Evolutionary conservation across 192 early-diverging fungal species (phyloP).

Genomic region (Diversispora eburnea): DNA sequence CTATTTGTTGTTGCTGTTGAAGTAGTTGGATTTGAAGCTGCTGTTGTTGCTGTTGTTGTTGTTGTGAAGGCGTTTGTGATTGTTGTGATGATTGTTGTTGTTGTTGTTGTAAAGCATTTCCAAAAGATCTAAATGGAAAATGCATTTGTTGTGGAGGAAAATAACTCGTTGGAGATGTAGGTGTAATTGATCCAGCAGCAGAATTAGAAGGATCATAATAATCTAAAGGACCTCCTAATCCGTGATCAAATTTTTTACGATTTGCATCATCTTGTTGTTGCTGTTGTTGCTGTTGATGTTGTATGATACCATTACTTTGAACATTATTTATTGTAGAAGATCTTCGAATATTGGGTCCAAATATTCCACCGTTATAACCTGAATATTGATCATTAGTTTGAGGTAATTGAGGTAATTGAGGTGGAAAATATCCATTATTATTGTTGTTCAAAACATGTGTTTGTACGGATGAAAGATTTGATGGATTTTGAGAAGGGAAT

Average conservation of each 20-base stretch:
- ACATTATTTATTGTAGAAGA: conserved; percentile 10
- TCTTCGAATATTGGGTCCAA: conserved; percentile 28
- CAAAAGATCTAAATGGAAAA: conserved; percentile 24
- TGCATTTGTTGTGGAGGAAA: conserved; percentile 19
- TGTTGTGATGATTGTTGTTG: neutral
- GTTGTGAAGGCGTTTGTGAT: conserved; percentile 11
- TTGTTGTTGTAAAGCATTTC: conserved; percentile 26
- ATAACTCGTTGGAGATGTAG: conserved; percentile 19
- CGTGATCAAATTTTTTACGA: conserved; percentile 28
- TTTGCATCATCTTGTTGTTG: conserved; percentile 14
- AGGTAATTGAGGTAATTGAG: conserved; percentile 13
- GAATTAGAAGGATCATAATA: conserved; percentile 21
- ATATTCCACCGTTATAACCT: conserved; percentile 21
- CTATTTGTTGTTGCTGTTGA: conserved; percentile 13
- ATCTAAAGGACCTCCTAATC: conserved; percentile 26
- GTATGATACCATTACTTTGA: conserved; percentile 21
- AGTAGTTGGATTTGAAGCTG: conserved; percentile 1
- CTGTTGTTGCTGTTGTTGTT: conserved; percentile 8
- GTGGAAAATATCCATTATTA: conserved; percentile 22
- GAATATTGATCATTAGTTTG: conserved; percentile 27
- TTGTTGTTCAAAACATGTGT: conserved; percentile 18
- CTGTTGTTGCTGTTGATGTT: no score
- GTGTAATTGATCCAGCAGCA: neutral
- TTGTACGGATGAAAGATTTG: conserved; percentile 12
- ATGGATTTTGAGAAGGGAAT: neutral